Conservation (phyloP, 352 stramenopile genomes). For the Elongisporangium undulatum region DNA sequence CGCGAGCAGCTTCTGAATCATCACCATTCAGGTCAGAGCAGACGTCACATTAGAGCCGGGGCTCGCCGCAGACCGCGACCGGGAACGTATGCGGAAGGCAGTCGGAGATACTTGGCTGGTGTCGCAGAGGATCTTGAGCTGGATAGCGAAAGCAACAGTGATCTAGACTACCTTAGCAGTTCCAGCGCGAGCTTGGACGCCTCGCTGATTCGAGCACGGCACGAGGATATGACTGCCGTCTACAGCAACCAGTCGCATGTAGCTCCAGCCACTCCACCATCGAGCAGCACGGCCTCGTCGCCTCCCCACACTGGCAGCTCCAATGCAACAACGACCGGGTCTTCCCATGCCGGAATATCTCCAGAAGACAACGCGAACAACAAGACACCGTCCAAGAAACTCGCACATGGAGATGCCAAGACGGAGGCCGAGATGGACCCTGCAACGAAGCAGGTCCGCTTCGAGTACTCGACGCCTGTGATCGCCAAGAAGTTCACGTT, state of each 20-base stretch:
- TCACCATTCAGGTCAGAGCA: background rate
- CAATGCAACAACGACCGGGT: background rate
- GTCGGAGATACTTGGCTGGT: background rate
- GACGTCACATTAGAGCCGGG: background rate
- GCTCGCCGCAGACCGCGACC: slow-evolving; percentile 1
- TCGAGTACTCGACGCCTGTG: slow-evolving; percentile 56
- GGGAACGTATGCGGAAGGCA: background rate
- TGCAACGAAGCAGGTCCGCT: slow-evolving; percentile 45
- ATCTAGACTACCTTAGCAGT: slow-evolving; percentile 2
- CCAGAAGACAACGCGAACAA: background rate
- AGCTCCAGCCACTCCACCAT: background rate
- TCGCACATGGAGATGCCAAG: background rate
- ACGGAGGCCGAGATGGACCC: background rate
- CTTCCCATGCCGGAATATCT: background rate
- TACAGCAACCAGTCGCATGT: background rate
- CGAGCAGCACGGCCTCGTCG: background rate
- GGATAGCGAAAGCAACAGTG: slow-evolving; percentile 15
- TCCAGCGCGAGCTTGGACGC: background rate
- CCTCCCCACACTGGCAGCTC: background rate
- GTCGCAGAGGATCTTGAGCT: background rate
- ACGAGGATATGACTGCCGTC: background rate
- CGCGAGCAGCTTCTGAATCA: slow-evolving; percentile 45
- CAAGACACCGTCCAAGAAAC: background rate
- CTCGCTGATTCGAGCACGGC: background rate
- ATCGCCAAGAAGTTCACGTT: slow-evolving; percentile 62